A percentile compares a stretch with the other conserved stretches of the same genome.
phyloP scores from a whole-genome alignment of 768 basidiomycete genomes.

The Psilocybe subaeruginosa region DNA sequence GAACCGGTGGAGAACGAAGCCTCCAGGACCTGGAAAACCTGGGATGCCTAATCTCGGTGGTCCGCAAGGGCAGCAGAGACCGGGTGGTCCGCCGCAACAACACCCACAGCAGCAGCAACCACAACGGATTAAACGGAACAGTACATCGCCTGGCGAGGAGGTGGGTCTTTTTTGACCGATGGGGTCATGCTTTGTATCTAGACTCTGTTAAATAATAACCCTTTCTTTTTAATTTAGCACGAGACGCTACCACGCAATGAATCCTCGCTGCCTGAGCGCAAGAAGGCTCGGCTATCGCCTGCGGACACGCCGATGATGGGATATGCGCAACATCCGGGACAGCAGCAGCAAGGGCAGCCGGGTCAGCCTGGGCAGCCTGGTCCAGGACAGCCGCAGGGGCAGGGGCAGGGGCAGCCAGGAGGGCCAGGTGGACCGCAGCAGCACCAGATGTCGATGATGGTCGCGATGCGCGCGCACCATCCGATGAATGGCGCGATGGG shows the following conservation, averaged over 20 bases:
- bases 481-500: slow-evolving; percentile 1
- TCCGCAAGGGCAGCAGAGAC: slow-evolving; percentile 35
- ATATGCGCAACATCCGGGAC: slow-evolving; percentile 15
- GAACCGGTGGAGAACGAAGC: slow-evolving; percentile 11
- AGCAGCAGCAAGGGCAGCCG: slow-evolving; percentile 11
- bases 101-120: slow-evolving; percentile 23
- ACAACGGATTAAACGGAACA: slow-evolving; percentile 51
- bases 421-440: neutral
- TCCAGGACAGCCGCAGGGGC: neutral
- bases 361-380: slow-evolving; percentile 3
- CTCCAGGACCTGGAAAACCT: slow-evolving; percentile 1
- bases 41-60: slow-evolving; percentile 26
- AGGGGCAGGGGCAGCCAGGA: neutral
- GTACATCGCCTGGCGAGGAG: slow-evolving; percentile 67
- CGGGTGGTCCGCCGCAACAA: slow-evolving; percentile 23
- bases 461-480: neutral
- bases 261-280: slow-evolving; percentile 59
- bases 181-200: too few species aligned
- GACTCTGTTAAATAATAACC: too few species aligned
- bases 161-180: slow-evolving; percentile 29
- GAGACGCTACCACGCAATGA: slow-evolving; percentile 51
- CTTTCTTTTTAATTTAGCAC: slow-evolving; percentile 32
- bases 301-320: slow-evolving; percentile 40
- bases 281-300: slow-evolving; percentile 56
- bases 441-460: slow-evolving; percentile 13